Conservation (phyloP, 2,329 filamentous ascomycete species). For the Xylariaceae sp. region DNA sequence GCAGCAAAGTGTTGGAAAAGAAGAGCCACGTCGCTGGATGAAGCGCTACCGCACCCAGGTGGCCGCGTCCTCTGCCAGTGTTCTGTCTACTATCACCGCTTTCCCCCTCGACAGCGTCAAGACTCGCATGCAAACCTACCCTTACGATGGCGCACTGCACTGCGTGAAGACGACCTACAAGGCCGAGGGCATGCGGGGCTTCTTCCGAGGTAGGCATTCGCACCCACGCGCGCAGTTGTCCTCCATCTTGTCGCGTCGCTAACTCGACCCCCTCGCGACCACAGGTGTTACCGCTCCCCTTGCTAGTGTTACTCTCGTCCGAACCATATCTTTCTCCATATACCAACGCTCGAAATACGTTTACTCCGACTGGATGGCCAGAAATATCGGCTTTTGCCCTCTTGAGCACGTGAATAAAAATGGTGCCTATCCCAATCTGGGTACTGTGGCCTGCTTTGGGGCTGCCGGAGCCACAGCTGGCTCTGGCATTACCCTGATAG, state of each 20-base stretch:
- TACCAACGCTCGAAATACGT: constrained; percentile 74
- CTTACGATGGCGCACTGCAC: constrained; percentile 68
- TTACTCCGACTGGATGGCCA: constrained; percentile 66
- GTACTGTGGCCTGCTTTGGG: constrained; percentile 72
- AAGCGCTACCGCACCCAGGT: constrained; percentile 79
- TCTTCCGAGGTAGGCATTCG: constrained; percentile 66
- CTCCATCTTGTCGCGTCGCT: constrained; percentile 6
- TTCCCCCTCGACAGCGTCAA: constrained; percentile 88
- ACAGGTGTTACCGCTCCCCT: constrained; percentile 75
- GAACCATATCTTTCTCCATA: constrained; percentile 74
- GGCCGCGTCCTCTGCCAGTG: constrained; percentile 70
- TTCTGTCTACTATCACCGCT: constrained; percentile 73
- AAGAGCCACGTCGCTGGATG: constrained; percentile 48
- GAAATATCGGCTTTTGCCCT: constrained; percentile 64
- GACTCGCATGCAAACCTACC: constrained; percentile 84
- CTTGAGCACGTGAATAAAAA: constrained; percentile 66
- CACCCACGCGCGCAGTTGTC: neutral
- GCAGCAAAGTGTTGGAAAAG: constrained; percentile 28
- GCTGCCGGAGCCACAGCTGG: constrained; percentile 75
- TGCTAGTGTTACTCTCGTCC: constrained; percentile 70
- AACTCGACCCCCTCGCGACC: constrained; percentile 1
- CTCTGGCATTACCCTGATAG: constrained; percentile 72
- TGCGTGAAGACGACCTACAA: constrained; percentile 73
- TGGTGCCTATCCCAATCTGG: constrained; percentile 66
- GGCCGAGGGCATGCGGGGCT: constrained; percentile 67